A percentile compares a stretch with the other conserved stretches of the same genome.
Conservation (phyloP, 352 stramenopile species). For the Phytophthora citrophthora region DNA sequence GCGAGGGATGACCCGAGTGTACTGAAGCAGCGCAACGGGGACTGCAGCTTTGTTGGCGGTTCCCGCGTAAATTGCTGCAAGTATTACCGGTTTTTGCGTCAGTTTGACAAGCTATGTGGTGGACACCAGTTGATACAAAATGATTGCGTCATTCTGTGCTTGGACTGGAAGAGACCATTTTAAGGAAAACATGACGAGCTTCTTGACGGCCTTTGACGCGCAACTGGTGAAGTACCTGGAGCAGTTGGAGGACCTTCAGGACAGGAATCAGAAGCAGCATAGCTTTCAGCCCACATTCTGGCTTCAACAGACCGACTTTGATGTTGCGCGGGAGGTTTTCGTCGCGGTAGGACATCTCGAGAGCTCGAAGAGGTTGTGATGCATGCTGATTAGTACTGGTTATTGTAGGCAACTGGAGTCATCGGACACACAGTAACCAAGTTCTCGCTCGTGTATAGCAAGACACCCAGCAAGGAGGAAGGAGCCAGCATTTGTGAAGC, state of each 20-base stretch:
- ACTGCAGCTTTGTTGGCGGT: not conserved
- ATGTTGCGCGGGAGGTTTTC: constrained; percentile 81
- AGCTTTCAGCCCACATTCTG: constrained; percentile 81
- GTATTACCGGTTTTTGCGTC: constrained; percentile 1
- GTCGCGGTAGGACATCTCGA: constrained; percentile 49
- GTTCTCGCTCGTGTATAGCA: constrained; percentile 88
- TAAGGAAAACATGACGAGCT: constrained; percentile 46
- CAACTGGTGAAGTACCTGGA: constrained; percentile 54
- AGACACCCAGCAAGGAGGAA: constrained; percentile 71
- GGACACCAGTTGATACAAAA: constrained; percentile 3
- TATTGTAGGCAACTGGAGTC: constrained; percentile 55
- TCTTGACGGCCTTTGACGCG: constrained; percentile 65
- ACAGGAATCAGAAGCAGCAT: constrained; percentile 55
- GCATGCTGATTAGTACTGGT: constrained; percentile 7
- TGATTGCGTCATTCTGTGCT: constrained; percentile 9
- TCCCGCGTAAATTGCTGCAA: constrained; percentile 7
- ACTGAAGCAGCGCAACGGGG: not conserved
- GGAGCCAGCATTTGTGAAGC: constrained; percentile 79
- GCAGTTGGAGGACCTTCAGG: constrained; percentile 70
- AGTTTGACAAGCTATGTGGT: constrained; percentile 11
- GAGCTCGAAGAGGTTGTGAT: constrained; percentile 4
- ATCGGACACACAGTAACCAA: constrained; percentile 89
- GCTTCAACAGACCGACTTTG: constrained; percentile 79
- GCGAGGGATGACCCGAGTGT: not conserved
- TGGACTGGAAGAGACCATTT: constrained; percentile 6